Conservation (phyloP, 1,139 yeast genomes). For the Nakaseomyces uthaithaninus region DNA sequence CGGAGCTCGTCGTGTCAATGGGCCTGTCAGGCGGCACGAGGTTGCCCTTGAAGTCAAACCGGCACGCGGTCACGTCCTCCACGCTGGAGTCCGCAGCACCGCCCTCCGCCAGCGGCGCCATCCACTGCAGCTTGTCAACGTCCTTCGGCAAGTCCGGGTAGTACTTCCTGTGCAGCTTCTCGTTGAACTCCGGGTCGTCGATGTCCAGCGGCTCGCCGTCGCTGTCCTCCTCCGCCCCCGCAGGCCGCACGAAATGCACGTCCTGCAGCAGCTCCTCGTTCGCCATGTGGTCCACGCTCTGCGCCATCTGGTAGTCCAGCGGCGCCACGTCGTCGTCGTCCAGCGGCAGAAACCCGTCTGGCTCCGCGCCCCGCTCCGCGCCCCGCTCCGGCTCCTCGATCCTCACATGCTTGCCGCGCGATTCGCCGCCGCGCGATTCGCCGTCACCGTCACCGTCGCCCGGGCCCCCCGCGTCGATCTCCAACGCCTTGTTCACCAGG, state of each 20-base stretch:
- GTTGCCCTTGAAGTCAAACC: constrained; percentile 85
- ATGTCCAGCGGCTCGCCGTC: constrained; percentile 41
- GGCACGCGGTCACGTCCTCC: constrained; percentile 57
- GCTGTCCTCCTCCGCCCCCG: constrained; percentile 25
- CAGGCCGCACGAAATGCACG: constrained; percentile 61
- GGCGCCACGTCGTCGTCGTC: constrained; percentile 43
- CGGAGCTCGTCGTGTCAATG: constrained; percentile 46
- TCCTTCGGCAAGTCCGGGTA: constrained; percentile 86
- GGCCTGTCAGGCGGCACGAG: constrained; percentile 48
- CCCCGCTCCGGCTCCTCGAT: constrained; percentile 9
- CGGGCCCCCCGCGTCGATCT: constrained; percentile 14
- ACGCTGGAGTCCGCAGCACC: constrained; percentile 37
- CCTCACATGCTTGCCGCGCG: constrained; percentile 6
- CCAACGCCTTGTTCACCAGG: constrained; percentile 33
- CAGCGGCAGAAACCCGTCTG: constrained; percentile 5
- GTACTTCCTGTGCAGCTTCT: constrained; percentile 73
- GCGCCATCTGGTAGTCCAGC: constrained; percentile 35
- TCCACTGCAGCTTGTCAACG: constrained; percentile 81
- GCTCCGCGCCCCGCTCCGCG: constrained; percentile 10
- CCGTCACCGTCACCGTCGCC: neutral
- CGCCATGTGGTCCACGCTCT: constrained; percentile 40
- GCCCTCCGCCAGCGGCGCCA: constrained; percentile 52
- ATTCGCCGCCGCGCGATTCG: too few relatives aligned
- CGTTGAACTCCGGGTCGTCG: constrained; percentile 69
- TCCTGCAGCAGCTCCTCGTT: constrained; percentile 36